A percentile compares a stretch with the other conserved stretches of the same genome.
phyloP scores from a whole-genome alignment of 2,329 filamentous ascomycete genomes.

The Cladophialophora bantiana region DNA sequence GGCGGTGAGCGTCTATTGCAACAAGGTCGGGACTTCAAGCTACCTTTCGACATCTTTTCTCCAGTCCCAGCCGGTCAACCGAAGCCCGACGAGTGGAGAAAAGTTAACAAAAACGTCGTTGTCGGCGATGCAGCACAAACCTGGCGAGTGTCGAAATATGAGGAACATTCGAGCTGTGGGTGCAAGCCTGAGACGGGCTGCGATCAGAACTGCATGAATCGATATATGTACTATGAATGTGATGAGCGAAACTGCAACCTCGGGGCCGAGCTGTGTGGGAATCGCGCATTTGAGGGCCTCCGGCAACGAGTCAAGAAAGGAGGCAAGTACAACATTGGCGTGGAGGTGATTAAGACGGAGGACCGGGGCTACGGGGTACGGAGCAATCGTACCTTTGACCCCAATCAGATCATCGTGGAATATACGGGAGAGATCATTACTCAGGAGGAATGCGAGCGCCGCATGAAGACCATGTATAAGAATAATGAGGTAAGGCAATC shows the following conservation, averaged over 20 bases:
- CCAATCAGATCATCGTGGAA: constrained; percentile 96
- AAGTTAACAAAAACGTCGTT: constrained; percentile 91
- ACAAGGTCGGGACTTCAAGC: constrained; percentile 78
- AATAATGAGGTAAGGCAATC: constrained; percentile 76
- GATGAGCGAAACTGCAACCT: constrained; percentile 87
- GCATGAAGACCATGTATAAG: constrained; percentile 93
- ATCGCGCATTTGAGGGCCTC: constrained; percentile 85
- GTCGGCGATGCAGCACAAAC: constrained; percentile 80
- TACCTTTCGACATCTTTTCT: constrained; percentile 89
- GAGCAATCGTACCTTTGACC: constrained; percentile 83
- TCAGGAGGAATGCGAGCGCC: constrained; percentile 86
- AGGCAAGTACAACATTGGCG: constrained; percentile 87
- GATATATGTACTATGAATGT: constrained; percentile 97
- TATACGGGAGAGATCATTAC: constrained; percentile 98
- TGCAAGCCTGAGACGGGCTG: constrained; percentile 81
- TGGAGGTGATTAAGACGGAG: constrained; percentile 90
- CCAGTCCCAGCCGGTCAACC: constrained; percentile 84
- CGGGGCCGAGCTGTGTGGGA: constrained; percentile 75
- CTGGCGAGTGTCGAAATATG: constrained; percentile 80
- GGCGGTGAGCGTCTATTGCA: constrained; percentile 74
- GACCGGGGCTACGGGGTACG: constrained; percentile 92
- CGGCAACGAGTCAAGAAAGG: constrained; percentile 76
- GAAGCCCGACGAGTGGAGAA: constrained; percentile 91
- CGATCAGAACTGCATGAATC: constrained; percentile 88
- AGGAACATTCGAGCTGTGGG: constrained; percentile 78